Percentiles rank a stretch among this genome's conserved stretches.
phyloP scores from a whole-genome alignment of 768 basidiomycete species.

The Psilocybe tampanensis region DNA sequence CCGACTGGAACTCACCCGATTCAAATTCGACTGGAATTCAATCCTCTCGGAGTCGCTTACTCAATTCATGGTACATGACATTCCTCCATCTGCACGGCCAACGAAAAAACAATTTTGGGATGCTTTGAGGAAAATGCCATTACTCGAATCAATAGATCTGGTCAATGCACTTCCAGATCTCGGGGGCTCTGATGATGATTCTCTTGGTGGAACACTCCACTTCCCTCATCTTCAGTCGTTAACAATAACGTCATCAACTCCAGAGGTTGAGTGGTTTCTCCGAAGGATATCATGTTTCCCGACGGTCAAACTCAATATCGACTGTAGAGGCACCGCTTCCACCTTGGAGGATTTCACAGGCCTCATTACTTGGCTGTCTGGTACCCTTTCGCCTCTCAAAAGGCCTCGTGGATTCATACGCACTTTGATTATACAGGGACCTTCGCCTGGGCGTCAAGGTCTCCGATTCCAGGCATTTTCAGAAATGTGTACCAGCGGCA shows the following conservation, averaged over 20 bases:
- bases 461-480: not conserved
- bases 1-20: not conserved
- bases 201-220: not conserved
- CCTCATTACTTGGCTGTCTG: not conserved
- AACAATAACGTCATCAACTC: not conserved
- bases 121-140: slow-evolving; percentile 1
- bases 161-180: slow-evolving; percentile 1
- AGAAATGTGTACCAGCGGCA: not conserved
- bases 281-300: slow-evolving; percentile 1
- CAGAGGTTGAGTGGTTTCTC: slow-evolving; percentile 5
- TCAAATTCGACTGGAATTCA: slow-evolving; percentile 4
- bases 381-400: not conserved
- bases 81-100: slow-evolving; percentile 5
- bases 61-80: not conserved
- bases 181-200: not conserved
- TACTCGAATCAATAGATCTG: slow-evolving; percentile 3
- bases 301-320: slow-evolving; percentile 2
- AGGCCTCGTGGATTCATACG: not conserved
- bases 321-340: not conserved
- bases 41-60: not conserved
- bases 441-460: not conserved
- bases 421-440: not conserved
- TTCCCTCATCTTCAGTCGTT: slow-evolving; percentile 1
- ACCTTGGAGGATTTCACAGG: not conserved
- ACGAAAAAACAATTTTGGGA: not conserved